Base-by-base conservation (phyloP, 768 basidiomycete genomes). In the Calocybe cyanea region DNA sequence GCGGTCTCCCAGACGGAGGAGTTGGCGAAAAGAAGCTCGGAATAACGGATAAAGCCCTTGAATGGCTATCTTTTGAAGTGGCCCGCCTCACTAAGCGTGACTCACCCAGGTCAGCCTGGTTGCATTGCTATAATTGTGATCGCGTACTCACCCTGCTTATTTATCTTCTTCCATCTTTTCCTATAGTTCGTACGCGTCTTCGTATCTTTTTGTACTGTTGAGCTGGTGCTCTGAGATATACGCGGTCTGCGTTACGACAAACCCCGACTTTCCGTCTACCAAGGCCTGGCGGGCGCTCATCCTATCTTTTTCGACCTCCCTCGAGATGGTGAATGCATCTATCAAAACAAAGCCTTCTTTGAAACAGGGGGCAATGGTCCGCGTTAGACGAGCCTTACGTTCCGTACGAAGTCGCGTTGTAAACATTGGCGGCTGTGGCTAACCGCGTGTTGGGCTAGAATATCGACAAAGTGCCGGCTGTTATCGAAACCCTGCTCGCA, bases 31-130 rank as follows among this genome's bases (percentile, higher is more conserved):
- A 61, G 15, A 78, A 73, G 51, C 58, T 81, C 13, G 84, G 84
- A 25, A 74, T 87, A 2, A 62, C 78, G 15, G 84, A 89, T 55
- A 77, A 85, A 55, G 75, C 92, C 13, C 62, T 91, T 28, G 86
- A 77, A 34, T 94, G 90, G 89, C 66, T 90, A 7, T 71, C 77
- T 5, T 71, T 72, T 36, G 89, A 95, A 59, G 79, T 81, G 1
- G 71, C 72, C 3, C 75, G 71, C 37, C 68, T 85, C 15, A 65
- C 77, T 2, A 83, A 78, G 55, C 70, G 71, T 28, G 66, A 72
- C 7, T 65, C 69, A 20, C 63, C 79, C 52, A 79, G 77, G 87
- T 89, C 49, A 55, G 34, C 40, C 21, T 39, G 34, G 43, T 48
- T 45, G 39, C 37, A 51, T 41, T 43, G 39, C n/a, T 18, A 41